phyloP scores from a whole-genome alignment of 495 filamentous ascomycete genomes.

The Wilcoxina mikolae region DNA sequence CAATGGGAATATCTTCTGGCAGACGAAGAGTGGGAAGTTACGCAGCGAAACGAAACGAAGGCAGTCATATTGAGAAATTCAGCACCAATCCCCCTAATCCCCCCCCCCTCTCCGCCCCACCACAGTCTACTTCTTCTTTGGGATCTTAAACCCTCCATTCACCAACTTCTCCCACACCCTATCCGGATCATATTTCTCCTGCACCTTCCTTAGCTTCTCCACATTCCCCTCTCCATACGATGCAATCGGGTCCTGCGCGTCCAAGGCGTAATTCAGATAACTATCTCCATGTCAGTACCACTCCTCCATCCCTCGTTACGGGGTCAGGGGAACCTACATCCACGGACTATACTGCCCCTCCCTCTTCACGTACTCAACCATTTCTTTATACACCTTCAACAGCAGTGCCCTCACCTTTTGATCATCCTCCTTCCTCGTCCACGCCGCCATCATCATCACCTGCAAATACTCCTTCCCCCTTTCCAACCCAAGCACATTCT shows the following conservation, averaged over 20 bases:
- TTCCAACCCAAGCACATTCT: slow-evolving; percentile 6
- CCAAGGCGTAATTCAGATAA: slow-evolving; percentile 33
- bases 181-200: slow-evolving; percentile 30
- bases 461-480: not conserved
- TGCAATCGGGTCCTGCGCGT: slow-evolving; percentile 32
- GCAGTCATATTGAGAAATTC: too few species aligned
- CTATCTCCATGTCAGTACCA: slow-evolving; percentile 6
- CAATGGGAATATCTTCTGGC: too few species aligned
- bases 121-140: slow-evolving; percentile 1
- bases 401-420: not conserved
- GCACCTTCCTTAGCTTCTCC: slow-evolving; percentile 27
- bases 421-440: not conserved
- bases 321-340: not conserved
- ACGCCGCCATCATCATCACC: not conserved
- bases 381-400: not conserved
- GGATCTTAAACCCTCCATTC: slow-evolving; percentile 27
- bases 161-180: slow-evolving; percentile 26
- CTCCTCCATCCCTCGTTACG: not conserved
- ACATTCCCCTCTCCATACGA: slow-evolving; percentile 32
- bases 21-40: too few species aligned
- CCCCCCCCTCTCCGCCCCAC: not conserved
- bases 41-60: too few species aligned
- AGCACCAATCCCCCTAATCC: too few species aligned
- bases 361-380: not conserved
- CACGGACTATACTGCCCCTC: not conserved